Base-by-base conservation (phyloP, 176 grass and related monocot genomes). In the Ensete ventricosum region DNA sequence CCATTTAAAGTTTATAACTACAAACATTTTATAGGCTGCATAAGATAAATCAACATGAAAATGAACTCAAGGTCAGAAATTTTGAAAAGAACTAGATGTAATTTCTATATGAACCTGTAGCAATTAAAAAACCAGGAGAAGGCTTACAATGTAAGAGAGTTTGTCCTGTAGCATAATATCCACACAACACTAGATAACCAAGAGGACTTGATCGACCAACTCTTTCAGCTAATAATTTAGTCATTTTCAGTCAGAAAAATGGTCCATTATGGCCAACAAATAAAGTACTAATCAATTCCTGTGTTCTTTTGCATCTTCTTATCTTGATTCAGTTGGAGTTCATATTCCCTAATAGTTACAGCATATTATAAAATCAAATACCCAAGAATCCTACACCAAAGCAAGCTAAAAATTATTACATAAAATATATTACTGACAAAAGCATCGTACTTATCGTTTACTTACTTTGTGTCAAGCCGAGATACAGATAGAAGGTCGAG, bases 401-500 rank as follows among this genome's bases (percentile, higher is more conserved):
- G 21, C 24, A 20, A 23, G 9, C 4, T 0, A 65, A 3, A 12
- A 27, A 26, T 3, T 22, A 7, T 8, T 62, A 7, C 14, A 20
- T 1, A 62, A 62, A 19, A 20, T 20, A 11, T 25, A 82, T 2
- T 14, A 67, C 19, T 20, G 8, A 9, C 24, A 20, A 63, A 62
- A 50, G 2, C 17, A 14, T 57, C 73, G 8, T 22, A n/a, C 4
- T 20, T 9, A 59, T 24, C 52, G 52, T 72, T 2, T 19, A 74
- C 93, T 82, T 80, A 98, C 94, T 87, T 69, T 87, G 85, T 0
- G 90, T 89, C 80, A 91, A 86, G 77, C 94, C 83, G 20, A 98
- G 94, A 78, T 89, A 85, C 19, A 98, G 82, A 79, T 81, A 81
- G 78, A 93, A 98, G 3, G 86, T 98, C 1, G 90, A 98, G 64